A percentile compares a stretch with the other conserved stretches of the same genome.
phyloP scores from a whole-genome alignment of 768 basidiomycete species.

The Galerina marginata region DNA sequence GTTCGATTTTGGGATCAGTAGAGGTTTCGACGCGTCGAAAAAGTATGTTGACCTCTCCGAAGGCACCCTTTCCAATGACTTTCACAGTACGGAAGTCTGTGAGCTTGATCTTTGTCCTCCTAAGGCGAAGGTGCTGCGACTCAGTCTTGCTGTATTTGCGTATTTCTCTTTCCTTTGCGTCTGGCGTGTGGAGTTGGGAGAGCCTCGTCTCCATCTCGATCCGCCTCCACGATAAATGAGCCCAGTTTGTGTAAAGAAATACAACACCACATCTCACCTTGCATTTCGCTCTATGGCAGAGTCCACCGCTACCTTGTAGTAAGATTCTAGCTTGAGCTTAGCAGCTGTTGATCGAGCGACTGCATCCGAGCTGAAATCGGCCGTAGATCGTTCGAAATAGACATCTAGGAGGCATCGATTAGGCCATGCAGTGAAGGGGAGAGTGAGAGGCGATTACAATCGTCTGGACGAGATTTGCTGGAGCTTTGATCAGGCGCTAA shows the following conservation, averaged over 20 bases:
- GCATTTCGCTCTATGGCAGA: conserved; percentile 95
- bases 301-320: conserved; percentile 98
- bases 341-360: conserved; percentile 91
- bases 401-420: conserved; percentile 64
- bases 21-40: conserved; percentile 13
- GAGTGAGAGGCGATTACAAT: conserved; percentile 36
- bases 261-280: conserved; percentile 52
- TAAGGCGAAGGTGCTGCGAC: conserved; percentile 87
- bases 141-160: conserved; percentile 86
- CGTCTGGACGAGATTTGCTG: conserved; percentile 47
- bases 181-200: conserved; percentile 72
- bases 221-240: conserved; percentile 55
- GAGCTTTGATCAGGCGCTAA: conserved; percentile 41
- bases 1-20: conserved; percentile 6
- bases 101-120: conserved; percentile 91
- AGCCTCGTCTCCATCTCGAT: conserved; percentile 89
- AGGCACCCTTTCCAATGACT: conserved; percentile 98
- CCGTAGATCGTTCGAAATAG: conserved; percentile 90
- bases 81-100: conserved; percentile 96
- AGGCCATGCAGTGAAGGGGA: conserved; percentile 6
- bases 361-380: conserved; percentile 83
- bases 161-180: conserved; percentile 89
- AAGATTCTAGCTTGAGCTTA: conserved; percentile 96
- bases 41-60: conserved; percentile 78
- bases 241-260: background rate